phyloP scores from a whole-genome alignment of 352 stramenopile genomes.

The Globisporangium sylvaticum region DNA sequence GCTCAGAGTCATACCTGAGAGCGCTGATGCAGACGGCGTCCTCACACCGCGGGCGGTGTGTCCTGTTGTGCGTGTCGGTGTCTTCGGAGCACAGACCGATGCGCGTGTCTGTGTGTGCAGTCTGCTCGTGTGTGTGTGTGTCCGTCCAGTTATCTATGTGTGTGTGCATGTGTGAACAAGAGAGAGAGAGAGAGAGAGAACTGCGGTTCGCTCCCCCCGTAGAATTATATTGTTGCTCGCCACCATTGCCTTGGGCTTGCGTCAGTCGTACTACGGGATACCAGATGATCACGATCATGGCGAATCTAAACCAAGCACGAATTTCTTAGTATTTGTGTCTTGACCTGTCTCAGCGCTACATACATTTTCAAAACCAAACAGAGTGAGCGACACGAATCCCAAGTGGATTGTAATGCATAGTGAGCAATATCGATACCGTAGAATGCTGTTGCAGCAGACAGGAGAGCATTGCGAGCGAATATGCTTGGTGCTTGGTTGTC shows the following conservation, averaged over 20 bases:
- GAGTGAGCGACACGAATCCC: too few relatives aligned
- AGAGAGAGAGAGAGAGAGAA: not conserved
- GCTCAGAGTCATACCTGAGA: not conserved
- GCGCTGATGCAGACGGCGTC: too few relatives aligned
- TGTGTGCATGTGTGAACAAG: constrained; percentile 4
- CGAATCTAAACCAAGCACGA: constrained; percentile 83
- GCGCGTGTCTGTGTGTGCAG: too few relatives aligned
- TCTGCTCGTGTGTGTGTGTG: constrained; percentile 3
- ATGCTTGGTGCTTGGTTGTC: too few relatives aligned
- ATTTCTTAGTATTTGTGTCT: constrained; percentile 59
- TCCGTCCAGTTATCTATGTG: constrained; percentile 3
- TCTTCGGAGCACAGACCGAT: too few relatives aligned
- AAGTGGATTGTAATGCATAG: too few relatives aligned
- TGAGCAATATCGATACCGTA: too few relatives aligned
- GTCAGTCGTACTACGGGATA: constrained; percentile 83
- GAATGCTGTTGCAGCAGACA: too few relatives aligned
- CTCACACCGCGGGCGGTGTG: too few relatives aligned
- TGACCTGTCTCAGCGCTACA: constrained; percentile 89
- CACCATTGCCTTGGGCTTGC: constrained; percentile 75
- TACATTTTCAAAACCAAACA: constrained; percentile 10
- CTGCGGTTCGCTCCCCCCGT: constrained; percentile 19
- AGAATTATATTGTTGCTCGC: constrained; percentile 71
- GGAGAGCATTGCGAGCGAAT: too few relatives aligned
- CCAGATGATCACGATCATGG: constrained; percentile 56
- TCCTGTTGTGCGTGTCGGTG: too few relatives aligned